Evolutionary conservation across 345 rosid species (phyloP), one percentile per base, ranked within the genome.

Genomic region (Hypericum perforatum): DNA sequence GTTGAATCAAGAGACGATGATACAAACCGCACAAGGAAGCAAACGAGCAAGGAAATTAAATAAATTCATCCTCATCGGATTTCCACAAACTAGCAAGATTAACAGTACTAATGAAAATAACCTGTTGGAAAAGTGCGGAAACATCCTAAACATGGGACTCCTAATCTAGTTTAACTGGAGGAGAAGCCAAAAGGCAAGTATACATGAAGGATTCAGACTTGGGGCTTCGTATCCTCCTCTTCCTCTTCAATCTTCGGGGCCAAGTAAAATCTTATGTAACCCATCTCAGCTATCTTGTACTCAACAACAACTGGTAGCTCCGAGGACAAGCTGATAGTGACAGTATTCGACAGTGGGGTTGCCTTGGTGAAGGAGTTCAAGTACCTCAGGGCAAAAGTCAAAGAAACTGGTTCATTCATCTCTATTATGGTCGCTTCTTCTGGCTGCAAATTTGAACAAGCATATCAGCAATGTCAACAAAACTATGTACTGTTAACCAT

Each of bases 281-380:
- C 99, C 97, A 92, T 92, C 64, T 92, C 99, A n/a, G 97, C 99
- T 57, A 89, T 82, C 80, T 84, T 88, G 73, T 92, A 92, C 73
- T 92, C 95, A 0, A 92, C 97, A 45, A 89, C 97, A 14, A 92
- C 97, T 0, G 99, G 99, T 37, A 92, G 83, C 10, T 92, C 99
- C 5, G 99, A 80, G 8, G 99, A 92, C 75, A 92, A 56, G 70
- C 95, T 92, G 78, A 92, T 82, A 7, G 89, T 82, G 49, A 92
- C 97, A 0, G 85, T 78, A 57, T 14, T 78, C 0, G 98, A 92
- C 76, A 92, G 49, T 8, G 98, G 94, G 49, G 89, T 78, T 5
- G 98, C 98, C 82, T 80, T 92, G 9, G 98, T 88, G 75, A 92
- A 92, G 37, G 98, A 85, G 63, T 92, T 92, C 89, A 92, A 77